Base-by-base conservation (phyloP, 208 protist genomes). In the Kentomonas sorsogonicus region DNA sequence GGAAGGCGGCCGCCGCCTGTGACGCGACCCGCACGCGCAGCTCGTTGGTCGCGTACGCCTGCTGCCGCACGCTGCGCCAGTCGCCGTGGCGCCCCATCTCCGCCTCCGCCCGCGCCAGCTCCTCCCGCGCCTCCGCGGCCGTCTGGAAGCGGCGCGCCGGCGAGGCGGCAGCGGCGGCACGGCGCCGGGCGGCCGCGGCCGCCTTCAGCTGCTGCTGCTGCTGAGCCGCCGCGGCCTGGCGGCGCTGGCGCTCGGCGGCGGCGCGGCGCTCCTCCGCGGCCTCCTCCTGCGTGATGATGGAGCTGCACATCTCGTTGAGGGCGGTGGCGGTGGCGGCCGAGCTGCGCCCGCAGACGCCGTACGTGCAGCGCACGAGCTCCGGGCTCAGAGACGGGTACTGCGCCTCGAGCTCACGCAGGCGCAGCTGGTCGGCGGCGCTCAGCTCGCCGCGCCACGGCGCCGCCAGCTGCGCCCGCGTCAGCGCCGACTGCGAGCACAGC, bases 21-120 rank as follows among this genome's bases (percentile, higher is more conserved):
- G 65, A 69, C 13, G 88, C 47, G 20, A 86, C 63, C 0, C 74
- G 77, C 1, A 89, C 39, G 34, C 87, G 80, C 40, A 68, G 78
- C 1, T 48, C 30, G 63, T 93, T 89, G 40, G 86, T 50, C 34
- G 76, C 41, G 62, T 89, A 93, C 11, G 82, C 79, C 27, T 66
- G 62, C 45, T 86, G 51, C 10, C 86, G 76, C 41, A 86, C 74
- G n/a, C 80, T 79, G 10, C 80, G 66, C 83, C 86, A 93, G 70
- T 93, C 86, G 9, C 79, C 85, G 15, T 73, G 51, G 60, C 69
- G 47, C 25, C 64, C 63, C 15, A 78, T 50, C 53, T 86, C 77
- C n/a, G 40, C 41, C 26, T 74, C 74, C 16, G 69, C 72, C 6
- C 58, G 66, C 22, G 52, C 43, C 48, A 74, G 79, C 26, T 69